Conservation (phyloP, 2,329 filamentous ascomycete genomes). For the Scorias spongiosa region DNA sequence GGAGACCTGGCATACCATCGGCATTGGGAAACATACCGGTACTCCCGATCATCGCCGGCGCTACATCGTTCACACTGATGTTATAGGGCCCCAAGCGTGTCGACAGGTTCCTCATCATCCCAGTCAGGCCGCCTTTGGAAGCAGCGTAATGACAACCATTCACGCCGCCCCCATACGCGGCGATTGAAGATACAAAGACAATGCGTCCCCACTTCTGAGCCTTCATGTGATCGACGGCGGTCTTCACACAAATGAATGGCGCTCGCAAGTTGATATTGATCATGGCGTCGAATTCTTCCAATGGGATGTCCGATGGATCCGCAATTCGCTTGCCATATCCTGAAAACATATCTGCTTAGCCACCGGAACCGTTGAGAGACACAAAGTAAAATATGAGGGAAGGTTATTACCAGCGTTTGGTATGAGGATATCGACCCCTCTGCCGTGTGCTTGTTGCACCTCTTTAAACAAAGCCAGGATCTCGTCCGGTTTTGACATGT, state of each 20-base stretch:
- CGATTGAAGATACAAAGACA: constrained; percentile 48
- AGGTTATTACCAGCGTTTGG: constrained; percentile 39
- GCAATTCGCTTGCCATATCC: constrained; percentile 45
- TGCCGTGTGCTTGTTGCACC: constrained; percentile 36
- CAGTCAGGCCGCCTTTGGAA: constrained; percentile 34
- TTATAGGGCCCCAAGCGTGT: constrained; percentile 43
- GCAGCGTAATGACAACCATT: constrained; percentile 27
- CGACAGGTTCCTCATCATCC: constrained; percentile 51
- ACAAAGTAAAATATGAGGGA: too few relatives aligned
- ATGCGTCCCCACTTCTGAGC: constrained; percentile 46
- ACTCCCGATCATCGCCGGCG: constrained; percentile 49
- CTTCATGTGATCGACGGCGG: constrained; percentile 46
- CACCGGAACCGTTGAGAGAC: too few relatives aligned
- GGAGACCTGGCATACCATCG: constrained; percentile 34
- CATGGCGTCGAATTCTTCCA: constrained; percentile 51
- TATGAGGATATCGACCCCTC: constrained; percentile 46
- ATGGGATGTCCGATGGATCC: constrained; percentile 38
- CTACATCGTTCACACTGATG: constrained; percentile 54
- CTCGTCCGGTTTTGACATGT: constrained; percentile 38
- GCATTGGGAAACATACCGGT: constrained; percentile 41
- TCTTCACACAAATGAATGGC: constrained; percentile 46
- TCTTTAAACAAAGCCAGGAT: constrained; percentile 39
- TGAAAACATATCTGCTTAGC: not conserved
- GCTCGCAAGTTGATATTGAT: constrained; percentile 47
- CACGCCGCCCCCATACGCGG: constrained; percentile 46